Evolutionary conservation across 2,329 filamentous ascomycete genomes (phyloP).

Genomic region (Diplodia intermedia): DNA sequence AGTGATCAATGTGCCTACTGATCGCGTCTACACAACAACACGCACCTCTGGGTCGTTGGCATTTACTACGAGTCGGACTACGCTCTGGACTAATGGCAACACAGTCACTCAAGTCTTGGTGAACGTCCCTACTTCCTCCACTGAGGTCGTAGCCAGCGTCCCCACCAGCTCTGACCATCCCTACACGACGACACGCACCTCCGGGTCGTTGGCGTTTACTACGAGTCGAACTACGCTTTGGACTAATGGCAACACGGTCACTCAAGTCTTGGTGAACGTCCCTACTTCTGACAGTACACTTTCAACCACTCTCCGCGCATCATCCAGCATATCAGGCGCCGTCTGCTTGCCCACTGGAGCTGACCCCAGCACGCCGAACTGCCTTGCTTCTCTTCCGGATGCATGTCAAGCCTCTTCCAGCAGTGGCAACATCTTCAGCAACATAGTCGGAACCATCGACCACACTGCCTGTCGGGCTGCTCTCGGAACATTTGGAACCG

Average conservation of each 20-base stretch:
- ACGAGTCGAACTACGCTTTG: neutral
- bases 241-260: neutral
- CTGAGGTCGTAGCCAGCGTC: neutral
- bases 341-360: slow-evolving; percentile 4
- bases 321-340: neutral
- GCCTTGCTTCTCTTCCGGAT: neutral
- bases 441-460: neutral
- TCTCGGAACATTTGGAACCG: neutral
- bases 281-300: too few species aligned
- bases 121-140: neutral
- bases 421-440: neutral
- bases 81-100: neutral
- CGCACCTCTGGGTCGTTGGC: neutral
- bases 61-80: neutral
- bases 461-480: neutral
- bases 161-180: too few species aligned
- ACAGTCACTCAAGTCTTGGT: neutral
- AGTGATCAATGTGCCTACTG: neutral
- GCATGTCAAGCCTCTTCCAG: neutral
- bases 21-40: neutral
- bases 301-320: neutral
- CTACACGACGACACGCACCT: neutral
- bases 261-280: neutral
- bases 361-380: neutral
- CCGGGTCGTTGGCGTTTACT: neutral